These are phyloP conservation scores for Craterostigma plantagineum DNA, from an alignment of 257 asterid species.

Conservation along the genomic window DNA sequence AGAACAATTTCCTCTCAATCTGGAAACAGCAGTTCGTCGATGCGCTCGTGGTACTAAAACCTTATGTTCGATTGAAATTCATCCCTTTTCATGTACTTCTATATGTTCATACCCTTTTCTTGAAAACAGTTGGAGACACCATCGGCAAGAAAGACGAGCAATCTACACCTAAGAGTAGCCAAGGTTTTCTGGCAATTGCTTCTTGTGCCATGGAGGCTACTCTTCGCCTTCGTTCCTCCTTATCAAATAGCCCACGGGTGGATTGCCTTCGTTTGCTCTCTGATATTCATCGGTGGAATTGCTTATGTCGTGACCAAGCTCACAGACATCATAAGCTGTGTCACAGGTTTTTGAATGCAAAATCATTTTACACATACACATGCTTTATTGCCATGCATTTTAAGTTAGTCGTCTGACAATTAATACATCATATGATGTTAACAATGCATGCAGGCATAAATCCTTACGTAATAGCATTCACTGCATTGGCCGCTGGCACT, in stretches of 20 bases:
- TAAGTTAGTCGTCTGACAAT: too few species aligned
- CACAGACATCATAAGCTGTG: conserved; percentile 78
- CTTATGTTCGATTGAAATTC: too few species aligned
- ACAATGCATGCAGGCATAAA: conserved; percentile 50
- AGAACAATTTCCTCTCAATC: conserved; percentile 21
- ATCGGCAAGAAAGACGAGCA: conserved; percentile 30
- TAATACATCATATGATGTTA: background rate
- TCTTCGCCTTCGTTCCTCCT: conserved; percentile 84
- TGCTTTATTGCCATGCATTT: too few species aligned
- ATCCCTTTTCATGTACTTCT: background rate
- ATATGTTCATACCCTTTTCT: background rate
- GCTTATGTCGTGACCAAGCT: conserved; percentile 70
- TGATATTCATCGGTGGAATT: conserved; percentile 64
- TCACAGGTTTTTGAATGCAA: conserved; percentile 49
- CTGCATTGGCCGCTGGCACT: conserved; percentile 87
- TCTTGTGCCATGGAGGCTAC: conserved; percentile 66
- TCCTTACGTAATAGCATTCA: conserved; percentile 60
- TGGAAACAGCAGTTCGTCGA: conserved; percentile 74
- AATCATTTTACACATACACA: too few species aligned
- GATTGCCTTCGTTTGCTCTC: conserved; percentile 66
- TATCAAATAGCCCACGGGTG: conserved; percentile 90
- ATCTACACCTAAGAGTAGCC: conserved; percentile 18
- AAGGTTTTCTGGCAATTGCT: conserved; percentile 39
- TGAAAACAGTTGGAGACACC: conserved; percentile 41
- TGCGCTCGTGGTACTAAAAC: conserved; percentile 34